These are phyloP conservation scores for Fraxinus platypoda DNA, from an alignment of 305 asterid genomes.

Conservation along the genomic window DNA sequence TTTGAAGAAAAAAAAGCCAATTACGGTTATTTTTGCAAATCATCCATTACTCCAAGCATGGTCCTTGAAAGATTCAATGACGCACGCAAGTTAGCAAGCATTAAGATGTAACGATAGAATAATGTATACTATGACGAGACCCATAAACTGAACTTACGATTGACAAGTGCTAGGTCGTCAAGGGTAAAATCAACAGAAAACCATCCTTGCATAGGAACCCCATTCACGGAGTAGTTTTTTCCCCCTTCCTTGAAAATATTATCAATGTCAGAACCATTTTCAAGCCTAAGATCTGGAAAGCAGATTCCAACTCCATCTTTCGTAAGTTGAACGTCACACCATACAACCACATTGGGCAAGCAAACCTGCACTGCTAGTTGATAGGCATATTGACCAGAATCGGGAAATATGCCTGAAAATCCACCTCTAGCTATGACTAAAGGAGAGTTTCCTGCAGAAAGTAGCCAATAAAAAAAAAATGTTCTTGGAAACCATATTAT, in stretches of 20 bases:
- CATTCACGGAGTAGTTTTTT: conserved; percentile 44
- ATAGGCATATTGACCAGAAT: conserved; percentile 48
- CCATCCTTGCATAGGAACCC: conserved; percentile 41
- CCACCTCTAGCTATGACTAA: conserved; percentile 67
- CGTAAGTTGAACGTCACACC: conserved; percentile 72
- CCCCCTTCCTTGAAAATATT: background rate
- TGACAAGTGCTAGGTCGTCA: conserved; percentile 33
- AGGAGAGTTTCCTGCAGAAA: conserved; percentile 52
- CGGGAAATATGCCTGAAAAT: conserved; percentile 64
- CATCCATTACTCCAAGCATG: background rate
- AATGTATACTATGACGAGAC: background rate
- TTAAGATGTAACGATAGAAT: background rate
- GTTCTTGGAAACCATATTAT: background rate
- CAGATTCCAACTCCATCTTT: conserved; percentile 62
- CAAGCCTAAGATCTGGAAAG: conserved; percentile 47
- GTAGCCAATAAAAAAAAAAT: background rate
- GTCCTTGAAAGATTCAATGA: background rate
- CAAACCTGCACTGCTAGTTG: conserved; percentile 14
- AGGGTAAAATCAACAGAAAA: conserved; percentile 52
- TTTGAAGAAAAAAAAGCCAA: background rate
- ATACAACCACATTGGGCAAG: conserved; percentile 23
- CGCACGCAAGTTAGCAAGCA: background rate
- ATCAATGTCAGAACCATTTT: conserved; percentile 41
- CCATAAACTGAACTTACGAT: conserved; percentile 38
- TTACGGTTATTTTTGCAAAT: background rate